Percentiles rank a stretch among this genome's conserved stretches.
Conservation (phyloP, 176 grass and related monocot species). For the Oryza meyeriana region DNA sequence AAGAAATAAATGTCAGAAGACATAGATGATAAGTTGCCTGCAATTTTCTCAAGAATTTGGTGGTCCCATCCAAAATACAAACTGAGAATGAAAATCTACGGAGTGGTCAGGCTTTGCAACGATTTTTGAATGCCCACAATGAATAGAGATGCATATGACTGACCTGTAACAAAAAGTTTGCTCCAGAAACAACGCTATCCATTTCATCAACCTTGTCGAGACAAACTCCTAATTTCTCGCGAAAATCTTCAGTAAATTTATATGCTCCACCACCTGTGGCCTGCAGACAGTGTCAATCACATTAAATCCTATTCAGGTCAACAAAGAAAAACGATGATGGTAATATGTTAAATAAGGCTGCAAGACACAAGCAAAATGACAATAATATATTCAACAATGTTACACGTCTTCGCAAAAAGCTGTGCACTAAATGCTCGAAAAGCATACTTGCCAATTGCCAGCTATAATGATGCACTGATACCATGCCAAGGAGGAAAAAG, state of each 20-base stretch:
- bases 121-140: constrained; percentile 10
- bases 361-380: not conserved
- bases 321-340: not conserved
- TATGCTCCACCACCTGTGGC: constrained; percentile 91
- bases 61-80: not conserved
- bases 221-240: constrained; percentile 76
- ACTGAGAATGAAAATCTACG: not conserved
- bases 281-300: constrained; percentile 49
- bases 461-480: constrained; percentile 1
- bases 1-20: constrained; percentile 10
- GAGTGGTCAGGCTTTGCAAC: not conserved
- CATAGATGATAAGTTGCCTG: not conserved
- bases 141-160: not conserved
- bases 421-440: not conserved
- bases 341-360: not conserved
- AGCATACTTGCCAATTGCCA: not conserved
- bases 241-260: constrained; percentile 74
- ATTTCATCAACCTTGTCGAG: constrained; percentile 99
- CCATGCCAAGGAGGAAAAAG: not conserved
- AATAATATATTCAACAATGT: not conserved
- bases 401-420: not conserved
- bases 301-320: constrained; percentile 13
- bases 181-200: constrained; percentile 82
- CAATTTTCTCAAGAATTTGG: constrained; percentile 6
- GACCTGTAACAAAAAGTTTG: constrained; percentile 93